Evolutionary conservation across 2,329 filamentous ascomycete species (phyloP).

Genomic region (Apiospora phragmitis): DNA sequence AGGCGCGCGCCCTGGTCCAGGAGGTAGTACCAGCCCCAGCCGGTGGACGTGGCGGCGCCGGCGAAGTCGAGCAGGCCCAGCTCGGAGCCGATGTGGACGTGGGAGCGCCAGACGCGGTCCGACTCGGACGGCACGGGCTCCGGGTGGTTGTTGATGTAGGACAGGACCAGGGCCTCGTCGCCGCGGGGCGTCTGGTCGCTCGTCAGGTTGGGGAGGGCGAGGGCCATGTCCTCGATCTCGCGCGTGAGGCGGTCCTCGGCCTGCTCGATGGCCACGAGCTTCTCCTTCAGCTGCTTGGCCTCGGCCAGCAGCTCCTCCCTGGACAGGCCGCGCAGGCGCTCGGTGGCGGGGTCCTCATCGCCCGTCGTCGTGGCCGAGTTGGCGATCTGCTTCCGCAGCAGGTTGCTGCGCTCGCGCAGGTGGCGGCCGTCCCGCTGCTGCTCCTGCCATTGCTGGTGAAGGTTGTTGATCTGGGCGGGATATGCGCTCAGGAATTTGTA

Average conservation of each 20-base stretch:
- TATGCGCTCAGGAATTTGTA: slow-evolving; percentile 61
- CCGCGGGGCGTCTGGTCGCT: slow-evolving; percentile 74
- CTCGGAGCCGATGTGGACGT: slow-evolving; percentile 82
- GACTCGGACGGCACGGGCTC: slow-evolving; percentile 33
- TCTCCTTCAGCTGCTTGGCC: slow-evolving; percentile 64
- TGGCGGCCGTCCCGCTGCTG: slow-evolving; percentile 60
- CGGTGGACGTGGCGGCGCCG: slow-evolving; percentile 75
- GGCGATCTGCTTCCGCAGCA: slow-evolving; percentile 57
- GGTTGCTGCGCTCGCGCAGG: slow-evolving; percentile 67
- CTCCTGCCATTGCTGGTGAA: slow-evolving; percentile 60
- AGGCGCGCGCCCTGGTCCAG: slow-evolving; percentile 87
- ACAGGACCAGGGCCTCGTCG: slow-evolving; percentile 62
- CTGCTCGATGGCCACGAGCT: slow-evolving; percentile 60
- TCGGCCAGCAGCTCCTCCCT: slow-evolving; percentile 60
- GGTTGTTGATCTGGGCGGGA: slow-evolving; percentile 54
- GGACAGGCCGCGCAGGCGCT: slow-evolving; percentile 26
- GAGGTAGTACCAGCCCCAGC: slow-evolving; percentile 98
- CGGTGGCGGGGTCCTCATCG: slow-evolving; percentile 39
- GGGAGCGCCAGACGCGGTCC: slow-evolving; percentile 64
- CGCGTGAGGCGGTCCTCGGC: slow-evolving; percentile 58
- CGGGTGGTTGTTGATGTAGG: slow-evolving; percentile 76
- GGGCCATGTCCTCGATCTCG: slow-evolving; percentile 74
- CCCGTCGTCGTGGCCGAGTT: slow-evolving; percentile 48
- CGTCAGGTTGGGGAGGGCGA: slow-evolving; percentile 84
- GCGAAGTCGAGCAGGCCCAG: slow-evolving; percentile 92